phyloP scores from a whole-genome alignment of 2,329 filamentous ascomycete genomes.

The Lachnellula occidentalis region DNA sequence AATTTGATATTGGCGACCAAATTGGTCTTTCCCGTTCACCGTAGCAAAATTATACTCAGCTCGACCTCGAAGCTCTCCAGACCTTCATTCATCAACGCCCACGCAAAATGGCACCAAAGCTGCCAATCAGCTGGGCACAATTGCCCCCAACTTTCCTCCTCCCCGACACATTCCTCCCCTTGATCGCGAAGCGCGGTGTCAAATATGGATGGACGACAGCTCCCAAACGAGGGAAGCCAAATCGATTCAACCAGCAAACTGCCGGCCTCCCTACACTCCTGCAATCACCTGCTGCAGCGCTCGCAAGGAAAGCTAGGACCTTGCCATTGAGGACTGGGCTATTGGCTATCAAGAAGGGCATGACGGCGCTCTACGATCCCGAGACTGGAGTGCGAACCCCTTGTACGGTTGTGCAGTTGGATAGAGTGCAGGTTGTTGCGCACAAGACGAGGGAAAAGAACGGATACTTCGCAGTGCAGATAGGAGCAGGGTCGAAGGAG shows the following conservation, averaged over 20 bases:
- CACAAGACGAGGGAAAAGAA: constrained; percentile 76
- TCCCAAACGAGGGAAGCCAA: constrained; percentile 45
- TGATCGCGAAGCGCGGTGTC: constrained; percentile 30
- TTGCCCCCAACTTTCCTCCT: constrained; percentile 29
- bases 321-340: constrained; percentile 70
- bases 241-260: constrained; percentile 51
- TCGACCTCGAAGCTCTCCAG: background rate
- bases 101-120: constrained; percentile 32
- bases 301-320: constrained; percentile 52
- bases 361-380: constrained; percentile 82
- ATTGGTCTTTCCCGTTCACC: constrained; percentile 17
- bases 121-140: constrained; percentile 30
- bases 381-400: constrained; percentile 71
- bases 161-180: constrained; percentile 28
- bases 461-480: constrained; percentile 91
- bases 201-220: constrained; percentile 54
- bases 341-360: constrained; percentile 87
- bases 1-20: constrained; percentile 28
- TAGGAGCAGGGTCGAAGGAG: constrained; percentile 72
- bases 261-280: constrained; percentile 52
- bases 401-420: constrained; percentile 90
- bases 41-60: constrained; percentile 18
- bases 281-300: constrained; percentile 54
- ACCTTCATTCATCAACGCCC: constrained; percentile 8
- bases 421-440: constrained; percentile 82